These are phyloP conservation scores for Cyclotella choctawhatcheeana DNA, from an alignment of 108 stramenopile species.

Conservation along the genomic window DNA sequence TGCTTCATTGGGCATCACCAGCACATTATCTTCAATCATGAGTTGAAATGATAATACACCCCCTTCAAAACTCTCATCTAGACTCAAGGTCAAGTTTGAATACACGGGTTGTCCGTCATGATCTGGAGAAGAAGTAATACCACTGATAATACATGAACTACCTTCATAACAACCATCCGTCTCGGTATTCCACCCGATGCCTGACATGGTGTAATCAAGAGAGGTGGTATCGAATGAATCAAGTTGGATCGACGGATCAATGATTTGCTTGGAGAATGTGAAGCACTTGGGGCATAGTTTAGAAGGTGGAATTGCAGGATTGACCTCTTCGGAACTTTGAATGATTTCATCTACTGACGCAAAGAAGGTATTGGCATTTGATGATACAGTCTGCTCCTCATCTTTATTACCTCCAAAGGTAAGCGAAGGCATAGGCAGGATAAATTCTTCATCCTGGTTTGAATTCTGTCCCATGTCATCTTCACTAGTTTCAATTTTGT, in stretches of 20 bases:
- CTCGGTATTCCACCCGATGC: slow-evolving; percentile 1
- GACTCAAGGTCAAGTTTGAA: slow-evolving; percentile 33
- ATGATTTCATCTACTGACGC: not conserved
- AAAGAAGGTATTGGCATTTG: not conserved
- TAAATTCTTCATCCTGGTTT: slow-evolving; percentile 1
- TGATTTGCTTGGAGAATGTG: slow-evolving; percentile 5
- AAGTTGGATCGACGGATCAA: slow-evolving; percentile 20
- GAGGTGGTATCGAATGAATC: slow-evolving; percentile 33
- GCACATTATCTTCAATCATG: slow-evolving; percentile 11
- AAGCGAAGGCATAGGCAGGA: slow-evolving; percentile 3
- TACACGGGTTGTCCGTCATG: slow-evolving; percentile 4
- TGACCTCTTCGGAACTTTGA: not conserved
- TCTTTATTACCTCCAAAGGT: slow-evolving; percentile 18
- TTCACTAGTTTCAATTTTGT: too few relatives aligned
- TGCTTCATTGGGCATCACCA: slow-evolving; percentile 36
- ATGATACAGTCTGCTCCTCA: not conserved
- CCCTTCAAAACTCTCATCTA: slow-evolving; percentile 15
- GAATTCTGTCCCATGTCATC: not conserved
- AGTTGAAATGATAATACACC: slow-evolving; percentile 38
- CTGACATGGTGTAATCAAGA: slow-evolving; percentile 14
- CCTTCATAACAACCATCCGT: slow-evolving; percentile 15
- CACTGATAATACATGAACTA: slow-evolving; percentile 12
- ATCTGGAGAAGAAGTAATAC: not conserved
- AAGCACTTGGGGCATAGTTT: not conserved
- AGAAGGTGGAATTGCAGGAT: too few relatives aligned